Conservation (phyloP, 805 yeast species). For the Barnettozyma wickerhamii region DNA sequence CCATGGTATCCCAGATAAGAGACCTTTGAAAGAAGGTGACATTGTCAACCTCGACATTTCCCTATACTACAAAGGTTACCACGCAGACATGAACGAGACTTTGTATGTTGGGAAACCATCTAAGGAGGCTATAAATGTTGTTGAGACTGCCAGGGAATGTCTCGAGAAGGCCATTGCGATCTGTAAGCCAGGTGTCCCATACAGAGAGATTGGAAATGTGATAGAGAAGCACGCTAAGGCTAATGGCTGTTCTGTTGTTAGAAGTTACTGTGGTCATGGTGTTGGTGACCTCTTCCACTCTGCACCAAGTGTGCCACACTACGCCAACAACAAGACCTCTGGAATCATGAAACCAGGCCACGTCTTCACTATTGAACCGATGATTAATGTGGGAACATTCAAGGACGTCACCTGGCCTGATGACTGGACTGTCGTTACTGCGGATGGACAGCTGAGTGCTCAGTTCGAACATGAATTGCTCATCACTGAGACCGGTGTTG, state of each 20-base stretch:
- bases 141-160: conserved; percentile 88
- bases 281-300: conserved; percentile 83
- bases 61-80: conserved; percentile 80
- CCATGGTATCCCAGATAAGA: conserved; percentile 95
- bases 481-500: conserved; percentile 92
- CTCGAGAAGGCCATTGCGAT: conserved; percentile 75
- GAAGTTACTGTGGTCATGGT: conserved; percentile 94
- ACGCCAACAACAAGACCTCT: conserved; percentile 86
- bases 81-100: conserved; percentile 94
- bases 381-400: conserved; percentile 83
- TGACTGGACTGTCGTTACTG: conserved; percentile 92
- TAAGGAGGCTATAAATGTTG: conserved; percentile 79
- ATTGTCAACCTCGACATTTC: conserved; percentile 89
- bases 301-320: conserved; percentile 91
- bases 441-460: conserved; percentile 86
- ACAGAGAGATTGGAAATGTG: conserved; percentile 80
- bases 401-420: conserved; percentile 93
- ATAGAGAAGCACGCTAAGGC: conserved; percentile 83
- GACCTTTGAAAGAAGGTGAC: conserved; percentile 87
- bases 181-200: conserved; percentile 89
- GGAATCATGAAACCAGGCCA: conserved; percentile 95
- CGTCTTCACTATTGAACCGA: conserved; percentile 96
- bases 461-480: conserved; percentile 93
- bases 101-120: conserved; percentile 91
- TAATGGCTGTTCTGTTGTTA: conserved; percentile 79